These are phyloP conservation scores for Cladosporium sp. DNA, from an alignment of 2,329 filamentous ascomycete genomes.

Conservation along the genomic window DNA sequence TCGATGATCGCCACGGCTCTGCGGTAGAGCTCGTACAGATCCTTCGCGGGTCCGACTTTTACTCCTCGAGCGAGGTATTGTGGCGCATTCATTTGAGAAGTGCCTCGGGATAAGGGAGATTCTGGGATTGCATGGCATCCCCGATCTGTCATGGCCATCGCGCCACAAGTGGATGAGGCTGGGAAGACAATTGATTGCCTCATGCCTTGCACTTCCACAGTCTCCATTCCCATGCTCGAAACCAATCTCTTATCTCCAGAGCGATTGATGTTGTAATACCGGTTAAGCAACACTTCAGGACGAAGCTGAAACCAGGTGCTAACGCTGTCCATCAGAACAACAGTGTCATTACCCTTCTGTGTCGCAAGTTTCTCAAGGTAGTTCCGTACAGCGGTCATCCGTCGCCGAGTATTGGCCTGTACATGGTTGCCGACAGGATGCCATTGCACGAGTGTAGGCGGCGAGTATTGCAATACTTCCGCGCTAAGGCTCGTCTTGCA, in stretches of 20 bases:
- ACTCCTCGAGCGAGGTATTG: slow-evolving; percentile 29
- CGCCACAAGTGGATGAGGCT: not conserved
- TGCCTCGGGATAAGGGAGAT: not conserved
- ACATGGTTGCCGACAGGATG: not conserved
- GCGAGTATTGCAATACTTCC: slow-evolving; percentile 14
- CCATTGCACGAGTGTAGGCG: slow-evolving; percentile 15
- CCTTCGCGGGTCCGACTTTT: slow-evolving; percentile 13
- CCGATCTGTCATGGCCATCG: not conserved
- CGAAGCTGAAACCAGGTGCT: slow-evolving; percentile 62
- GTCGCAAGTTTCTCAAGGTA: slow-evolving; percentile 14
- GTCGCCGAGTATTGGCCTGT: not conserved
- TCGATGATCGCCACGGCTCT: slow-evolving; percentile 26
- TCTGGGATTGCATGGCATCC: not conserved
- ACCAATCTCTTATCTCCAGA: slow-evolving; percentile 41
- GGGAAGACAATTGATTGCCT: slow-evolving; percentile 2
- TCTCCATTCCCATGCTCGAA: slow-evolving; percentile 19
- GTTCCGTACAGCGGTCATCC: slow-evolving; percentile 14
- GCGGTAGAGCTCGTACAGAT: slow-evolving; percentile 13
- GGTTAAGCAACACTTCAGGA: slow-evolving; percentile 55
- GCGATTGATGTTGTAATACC: slow-evolving; percentile 51
- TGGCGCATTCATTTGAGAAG: slow-evolving; percentile 40
- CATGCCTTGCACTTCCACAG: slow-evolving; percentile 32
- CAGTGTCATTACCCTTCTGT: slow-evolving; percentile 45
- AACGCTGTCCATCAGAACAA: slow-evolving; percentile 58
- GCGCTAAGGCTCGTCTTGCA: slow-evolving; percentile 13